Evolutionary conservation across 306 rosid genomes (phyloP).

Genomic region (Chamaecrista fasciculata): DNA sequence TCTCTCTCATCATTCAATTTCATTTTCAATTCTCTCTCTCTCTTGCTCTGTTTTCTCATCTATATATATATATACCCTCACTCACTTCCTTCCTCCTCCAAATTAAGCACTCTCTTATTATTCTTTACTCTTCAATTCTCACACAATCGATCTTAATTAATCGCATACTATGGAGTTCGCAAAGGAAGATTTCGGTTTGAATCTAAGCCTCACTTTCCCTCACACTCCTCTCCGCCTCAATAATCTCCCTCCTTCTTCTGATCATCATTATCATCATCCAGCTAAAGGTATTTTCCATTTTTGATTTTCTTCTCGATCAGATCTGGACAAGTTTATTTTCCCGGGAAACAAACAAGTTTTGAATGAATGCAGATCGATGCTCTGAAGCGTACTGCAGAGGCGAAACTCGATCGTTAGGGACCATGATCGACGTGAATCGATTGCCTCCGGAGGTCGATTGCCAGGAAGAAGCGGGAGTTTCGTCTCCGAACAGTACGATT

Average conservation of each 20-base stretch:
- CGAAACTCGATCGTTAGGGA: constrained; percentile 51
- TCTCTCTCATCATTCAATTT: constrained; percentile 54
- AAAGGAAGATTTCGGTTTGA: constrained; percentile 72
- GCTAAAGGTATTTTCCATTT: too few species aligned
- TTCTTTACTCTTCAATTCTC: not conserved
- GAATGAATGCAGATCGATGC: constrained; percentile 52
- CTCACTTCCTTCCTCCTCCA: constrained; percentile 17
- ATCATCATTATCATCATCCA: too few species aligned
- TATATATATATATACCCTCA: constrained; percentile 52
- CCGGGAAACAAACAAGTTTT: constrained; percentile 3
- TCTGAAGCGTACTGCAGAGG: constrained; percentile 42
- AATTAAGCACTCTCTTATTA: not conserved
- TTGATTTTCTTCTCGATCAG: not conserved
- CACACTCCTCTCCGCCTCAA: constrained; percentile 36
- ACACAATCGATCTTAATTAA: too few species aligned
- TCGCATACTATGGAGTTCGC: constrained; percentile 35
- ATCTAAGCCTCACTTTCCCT: constrained; percentile 63
- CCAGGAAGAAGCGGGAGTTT: constrained; percentile 74
- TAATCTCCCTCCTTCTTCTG: constrained; percentile 45
- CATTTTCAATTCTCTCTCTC: constrained; percentile 25
- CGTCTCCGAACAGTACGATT: constrained; percentile 92
- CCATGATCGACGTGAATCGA: constrained; percentile 83
- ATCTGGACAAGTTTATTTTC: constrained; percentile 34
- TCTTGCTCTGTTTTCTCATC: constrained; percentile 18
- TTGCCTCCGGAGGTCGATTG: constrained; percentile 55